Base-by-base conservation (phyloP, 805 yeast species). In the Cyberlindnera euphorbiae region DNA sequence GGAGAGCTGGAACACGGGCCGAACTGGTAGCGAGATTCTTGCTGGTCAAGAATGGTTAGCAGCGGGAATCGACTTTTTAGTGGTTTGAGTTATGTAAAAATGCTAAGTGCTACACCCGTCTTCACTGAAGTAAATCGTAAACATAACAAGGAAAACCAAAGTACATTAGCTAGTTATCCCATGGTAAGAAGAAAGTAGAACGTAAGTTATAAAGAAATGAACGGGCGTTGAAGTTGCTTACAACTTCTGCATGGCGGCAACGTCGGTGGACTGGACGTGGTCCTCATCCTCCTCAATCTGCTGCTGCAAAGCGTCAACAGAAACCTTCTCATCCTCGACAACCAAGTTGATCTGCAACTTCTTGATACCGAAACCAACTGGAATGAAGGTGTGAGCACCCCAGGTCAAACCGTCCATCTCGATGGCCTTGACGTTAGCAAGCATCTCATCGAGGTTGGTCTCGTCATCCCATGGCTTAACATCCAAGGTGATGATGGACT, bases 401-500 rank as follows among this genome's bases (percentile, higher is more conserved):
- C 98, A 93, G 52, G 68, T 70, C 63, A 93, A 81, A 80, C 99
- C 99, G 31, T 93, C 98, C 72, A 67, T 68, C 65, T 79, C 85
- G 57, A 90, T 69, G 56, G 75, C 62, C 79, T 87, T 89, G 62
- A 88, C 96, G 69, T 79, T 77, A 47, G 82, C 89, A 55, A 86
- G 68, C 72, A 93, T 64, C 68, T 81, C 82, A 47, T 93, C 95
- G 64, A 93, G 76, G 64, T 90, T 82, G 56, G 99, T 93, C 78
- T 93, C 97, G 63, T 93, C 98, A 71, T 93, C 98, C 99, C 99
- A 93, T 73, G 97, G 97, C 82, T 93, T 93, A 58, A 93, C 95
- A 59, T 93, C 98, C 59, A 93, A 63, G 61, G 99, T 90, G 62
- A 93, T 96, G 55, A 88, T 73, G 46, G 97, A 86, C 78, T 93